Percentiles rank a stretch among this genome's conserved stretches.
phyloP scores from a whole-genome alignment of 2,329 filamentous ascomycete genomes.

The Tympanopsis confertula region DNA sequence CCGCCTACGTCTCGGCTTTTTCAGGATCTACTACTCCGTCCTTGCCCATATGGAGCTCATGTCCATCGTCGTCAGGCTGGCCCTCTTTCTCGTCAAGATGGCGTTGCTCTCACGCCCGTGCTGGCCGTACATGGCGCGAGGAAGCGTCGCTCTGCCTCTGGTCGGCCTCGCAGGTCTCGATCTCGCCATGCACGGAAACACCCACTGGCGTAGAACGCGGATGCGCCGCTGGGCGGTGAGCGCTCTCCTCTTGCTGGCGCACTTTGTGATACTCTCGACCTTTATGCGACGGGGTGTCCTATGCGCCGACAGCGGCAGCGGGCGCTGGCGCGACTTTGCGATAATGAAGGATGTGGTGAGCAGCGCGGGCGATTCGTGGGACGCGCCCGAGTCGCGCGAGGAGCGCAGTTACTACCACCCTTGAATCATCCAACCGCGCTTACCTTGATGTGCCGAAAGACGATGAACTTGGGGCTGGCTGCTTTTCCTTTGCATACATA shows the following conservation, averaged over 20 bases:
- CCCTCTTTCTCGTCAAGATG: slow-evolving; percentile 59
- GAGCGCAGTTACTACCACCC: too few relatives aligned
- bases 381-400: too few relatives aligned
- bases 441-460: too few relatives aligned
- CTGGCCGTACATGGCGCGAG: slow-evolving; percentile 57
- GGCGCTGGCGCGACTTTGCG: too few relatives aligned
- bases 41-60: slow-evolving; percentile 14
- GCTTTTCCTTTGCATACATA: too few relatives aligned
- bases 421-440: too few relatives aligned
- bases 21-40: slow-evolving; percentile 19
- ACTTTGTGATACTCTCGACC: slow-evolving; percentile 28
- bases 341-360: too few relatives aligned
- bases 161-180: slow-evolving; percentile 60
- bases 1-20: slow-evolving; percentile 16
- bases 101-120: slow-evolving; percentile 55
- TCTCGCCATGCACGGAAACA: slow-evolving; percentile 25
- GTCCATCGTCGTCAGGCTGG: slow-evolving; percentile 34
- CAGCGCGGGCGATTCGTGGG: not conserved
- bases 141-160: slow-evolving; percentile 55
- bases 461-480: too few relatives aligned
- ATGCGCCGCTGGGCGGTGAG: slow-evolving; percentile 21
- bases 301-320: slow-evolving; percentile 13
- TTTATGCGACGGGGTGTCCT: slow-evolving; percentile 21
- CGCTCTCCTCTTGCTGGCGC: slow-evolving; percentile 27
- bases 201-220: slow-evolving; percentile 11